Evolutionary conservation across 208 protist genomes (phyloP), one percentile per base, ranked within the genome.

Genomic region (Herpetomonas samuelpessoai): DNA sequence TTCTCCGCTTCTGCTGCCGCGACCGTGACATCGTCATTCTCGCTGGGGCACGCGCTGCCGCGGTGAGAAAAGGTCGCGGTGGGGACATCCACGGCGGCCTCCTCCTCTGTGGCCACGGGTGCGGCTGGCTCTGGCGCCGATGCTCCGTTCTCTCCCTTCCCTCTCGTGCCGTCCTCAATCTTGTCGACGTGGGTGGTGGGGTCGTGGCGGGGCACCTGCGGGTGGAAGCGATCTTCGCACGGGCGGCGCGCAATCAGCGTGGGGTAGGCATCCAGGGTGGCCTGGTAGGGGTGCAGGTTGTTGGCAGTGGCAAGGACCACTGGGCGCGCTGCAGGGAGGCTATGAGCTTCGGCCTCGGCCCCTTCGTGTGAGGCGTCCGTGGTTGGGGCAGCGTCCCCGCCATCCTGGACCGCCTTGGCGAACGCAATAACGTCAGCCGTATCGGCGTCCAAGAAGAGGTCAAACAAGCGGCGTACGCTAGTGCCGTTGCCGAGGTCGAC

Each of bases 401-500:
- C 44, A 7, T 48, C 19, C 51, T 67, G 45, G 3, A 28, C 51
- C 6, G n/a, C 10, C 9, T 30, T 41, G 21, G 68, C 44, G 25
- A 82, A 25, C 1, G 53, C 62, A 12, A 73, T 28, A 56, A 77
- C 58, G 62, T 74, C 57, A 41, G 45, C 19, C 1, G 70, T 77
- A 47, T 55, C 49, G 49, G 21, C 12, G 19, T 30, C 46, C n/a
- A 45, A 12, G 9, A 56, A 12, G 31, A 56, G 14, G 48, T 65
- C 30, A 30, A 53, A 56, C 9, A 65, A 21, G 47, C 59, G 28
- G 22, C 14, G 38, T 19, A 19, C 28, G 16, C n/a, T 1, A 29
- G 59, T 51, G 18, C 44, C 67, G 64, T 76, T 50, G 18, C 44
- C 67, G 60, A 71, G 71, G 19, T 51, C 52, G 55, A 82, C 70